Evolutionary conservation across 2,329 filamentous ascomycete species (phyloP), one percentile per base, ranked within the genome.

Genomic region (Aspergillus glaucus): DNA sequence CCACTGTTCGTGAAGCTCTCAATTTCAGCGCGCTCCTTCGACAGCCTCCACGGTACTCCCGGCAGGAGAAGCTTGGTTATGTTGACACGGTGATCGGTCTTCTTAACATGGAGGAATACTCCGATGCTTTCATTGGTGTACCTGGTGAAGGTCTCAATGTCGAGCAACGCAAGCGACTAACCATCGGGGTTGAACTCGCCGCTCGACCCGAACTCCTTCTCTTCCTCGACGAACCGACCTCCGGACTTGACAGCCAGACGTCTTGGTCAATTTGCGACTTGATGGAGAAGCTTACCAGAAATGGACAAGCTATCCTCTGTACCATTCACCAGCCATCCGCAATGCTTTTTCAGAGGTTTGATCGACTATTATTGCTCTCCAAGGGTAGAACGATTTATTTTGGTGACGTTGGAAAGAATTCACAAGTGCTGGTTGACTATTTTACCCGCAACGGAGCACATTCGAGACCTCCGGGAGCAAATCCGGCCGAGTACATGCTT

Each of bases 311-410:
- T 45, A 88, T 96, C 69, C 82, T 96, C n/a, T 95, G 90, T 73
- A 96, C 92, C 0, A 96, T 96, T 52, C 92, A 97, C 67, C 92
- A 97, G 69, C 92, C 92, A n/a, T 94, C 88, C 12, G 90, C 91
- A 30, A 90, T 95, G 79, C 78, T 96, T 46, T 95, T 96, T 75
- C 88, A 95, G 66, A 85, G 88, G 50, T 96, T 86, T 46, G 83
- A 86, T 52, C 76, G 78, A 1, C 68, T 86, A 1, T 69, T 86
- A 0, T 82, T 87, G 65, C 74, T 87, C 2, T 81, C 81, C 6
- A 76, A 73, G 48, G 84, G 84, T 34, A 84, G 84, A 0, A 86
- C 82, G 0, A 81, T 86, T 1, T 87, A 87, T 59, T 86, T 86
- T 63, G 84, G 84, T 6, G 74, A 85, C 2, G 81, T 87, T 39